Base-by-base conservation (phyloP, 441 rosid genomes). In the Pelargonium citronellum region DNA sequence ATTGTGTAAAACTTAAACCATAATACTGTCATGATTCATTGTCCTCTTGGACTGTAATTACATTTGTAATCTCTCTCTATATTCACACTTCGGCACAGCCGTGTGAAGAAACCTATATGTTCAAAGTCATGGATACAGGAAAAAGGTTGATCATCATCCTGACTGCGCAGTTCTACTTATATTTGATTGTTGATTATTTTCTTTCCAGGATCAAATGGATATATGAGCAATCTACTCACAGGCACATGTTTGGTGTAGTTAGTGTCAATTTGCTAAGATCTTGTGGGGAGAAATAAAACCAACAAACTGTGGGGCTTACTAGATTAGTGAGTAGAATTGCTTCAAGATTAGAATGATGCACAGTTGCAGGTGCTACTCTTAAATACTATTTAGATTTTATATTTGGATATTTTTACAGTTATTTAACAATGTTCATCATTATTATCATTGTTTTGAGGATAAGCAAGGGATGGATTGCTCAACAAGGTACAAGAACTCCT, bases 381-480 rank as follows among this genome's bases (percentile, higher is more conserved):
- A 60, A 19, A 22, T 60, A 10, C 15, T 9, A 2, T 60, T 60
- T 20, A 60, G 64, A 60, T 19, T 19, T 58, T 20, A 57, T 24
- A 8, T 19, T 22, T 60, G 64, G 64, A 60, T 22, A 65, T 47
- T 63, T 17, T 49, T 53, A 13, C 47, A 5, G 24, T 57, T 74
- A 64, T 49, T 49, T 30, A 15, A 37, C 58, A 15, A 64, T 22
- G 41, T 46, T 69, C 55, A 64, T 74, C 43, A 77, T 70, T 11
- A 34, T 66, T 61, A 51, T 67, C 16, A 60, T 64, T 68, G 72
- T 69, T 74, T 64, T 73, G 15, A 43, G 39, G 68, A 68, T 72
- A 75, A 85, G 79, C 79, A 74, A 81, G 49, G 75, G 58, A 72
- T 83, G 69, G 82, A 74, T 80, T 79, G 68, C 67, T 65, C 7